Evolutionary conservation across 73 alveolate species (phyloP).

Genomic region (Diophrys appendiculata): DNA sequence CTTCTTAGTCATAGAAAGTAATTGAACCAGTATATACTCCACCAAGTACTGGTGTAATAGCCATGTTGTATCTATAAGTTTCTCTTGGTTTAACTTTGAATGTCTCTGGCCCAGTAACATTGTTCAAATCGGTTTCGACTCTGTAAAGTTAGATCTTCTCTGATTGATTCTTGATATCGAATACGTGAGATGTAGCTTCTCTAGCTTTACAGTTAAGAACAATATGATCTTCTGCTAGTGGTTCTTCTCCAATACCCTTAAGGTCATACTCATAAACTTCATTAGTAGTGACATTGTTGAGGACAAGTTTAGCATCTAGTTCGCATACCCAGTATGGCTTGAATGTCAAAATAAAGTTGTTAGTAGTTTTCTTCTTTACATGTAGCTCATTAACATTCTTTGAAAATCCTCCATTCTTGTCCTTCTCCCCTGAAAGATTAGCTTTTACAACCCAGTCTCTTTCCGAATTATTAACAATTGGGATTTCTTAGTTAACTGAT

Average conservation of each 20-base stretch:
- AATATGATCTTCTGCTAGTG: slow-evolving; percentile 97
- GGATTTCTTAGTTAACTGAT: slow-evolving; percentile 90
- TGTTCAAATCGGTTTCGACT: slow-evolving; percentile 94
- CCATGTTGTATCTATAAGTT: slow-evolving; percentile 68
- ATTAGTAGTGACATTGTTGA: slow-evolving; percentile 83
- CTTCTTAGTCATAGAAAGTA: slow-evolving; percentile 89
- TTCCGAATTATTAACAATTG: slow-evolving; percentile 93
- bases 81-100: slow-evolving; percentile 67
- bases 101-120: slow-evolving; percentile 86
- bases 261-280: slow-evolving; percentile 94
- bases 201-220: slow-evolving; percentile 91
- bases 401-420: slow-evolving; percentile 37
- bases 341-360: slow-evolving; percentile 81
- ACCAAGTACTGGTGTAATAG: slow-evolving; percentile 92
- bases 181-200: slow-evolving; percentile 80
- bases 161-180: slow-evolving; percentile 82
- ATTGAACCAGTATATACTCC: slow-evolving; percentile 95
- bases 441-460: slow-evolving; percentile 95
- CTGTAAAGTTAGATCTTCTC: slow-evolving; percentile 82
- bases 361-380: slow-evolving; percentile 81
- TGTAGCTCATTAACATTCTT: slow-evolving; percentile 55
- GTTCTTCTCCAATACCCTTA: slow-evolving; percentile 98
- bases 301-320: slow-evolving; percentile 83
- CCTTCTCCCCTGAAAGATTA: slow-evolving; percentile 49
- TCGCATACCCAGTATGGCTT: slow-evolving; percentile 88